Evolutionary conservation across 2,329 filamentous ascomycete species (phyloP), one percentile per base, ranked within the genome.

Genomic region (Aspergillus amoenus): DNA sequence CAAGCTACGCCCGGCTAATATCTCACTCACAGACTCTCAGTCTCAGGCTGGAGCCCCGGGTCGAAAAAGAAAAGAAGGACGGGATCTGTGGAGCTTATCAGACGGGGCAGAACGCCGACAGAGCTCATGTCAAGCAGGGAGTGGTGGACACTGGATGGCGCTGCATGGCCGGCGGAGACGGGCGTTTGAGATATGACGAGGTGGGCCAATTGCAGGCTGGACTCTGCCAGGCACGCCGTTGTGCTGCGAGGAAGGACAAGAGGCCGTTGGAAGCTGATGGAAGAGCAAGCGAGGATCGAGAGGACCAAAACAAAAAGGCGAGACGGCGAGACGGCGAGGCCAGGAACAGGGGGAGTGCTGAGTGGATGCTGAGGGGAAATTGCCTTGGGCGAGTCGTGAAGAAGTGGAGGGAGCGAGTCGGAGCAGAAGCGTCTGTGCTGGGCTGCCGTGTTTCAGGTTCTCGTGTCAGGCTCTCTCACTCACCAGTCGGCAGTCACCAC

Each of bases 101-200:
- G 46, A 57, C 39, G 41, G 48, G 55, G 55, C 15, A 32, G 41
- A 34, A 41, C 37, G 42, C 42, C 46, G 42, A 18, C 39, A 13
- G 32, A 37, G 24, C 37, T 27, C 34, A 27, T 48, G 45, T 43
- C 30, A 56, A 42, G 42, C 42, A 56, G 22, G 30, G 44, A 57
- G 22, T 52, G 55, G 55, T 52, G 42, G 55, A 52, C 12, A 44
- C 49, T 40, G 37, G 40, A 18, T 52, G 34, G 27, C 15, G 32
- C 8, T 52, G 48, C 55, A 57, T 52, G 47, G 24, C 47, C 47
- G 47, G 44, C 43, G 52, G 54, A 47, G 44, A 52, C 45, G 46
- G 52, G 52, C 45, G 55, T 57, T 57, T 57, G 55, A 57, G 55
- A 57, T 57, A 52, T 46, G 49, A 22, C n/a, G 27, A 52, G 55